phyloP scores from a whole-genome alignment of 1,139 yeast species.

The Lodderomyces beijingensis region DNA sequence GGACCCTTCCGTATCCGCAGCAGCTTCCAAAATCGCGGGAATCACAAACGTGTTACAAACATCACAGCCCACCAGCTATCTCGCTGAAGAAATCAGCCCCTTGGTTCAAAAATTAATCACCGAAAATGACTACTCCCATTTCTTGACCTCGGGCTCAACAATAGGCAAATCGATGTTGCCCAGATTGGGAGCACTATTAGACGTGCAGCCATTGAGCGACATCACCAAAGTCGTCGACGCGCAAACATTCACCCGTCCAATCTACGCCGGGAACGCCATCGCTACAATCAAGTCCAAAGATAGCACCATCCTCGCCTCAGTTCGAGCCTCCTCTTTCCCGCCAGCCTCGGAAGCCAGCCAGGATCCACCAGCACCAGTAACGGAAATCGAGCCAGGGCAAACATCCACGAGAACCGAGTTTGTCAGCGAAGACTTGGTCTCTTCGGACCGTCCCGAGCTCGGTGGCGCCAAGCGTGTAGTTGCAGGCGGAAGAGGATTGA shows the following conservation, averaged over 20 bases:
- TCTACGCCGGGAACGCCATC: slow-evolving; percentile 93
- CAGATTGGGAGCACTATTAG: slow-evolving; percentile 78
- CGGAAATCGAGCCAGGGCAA: slow-evolving; percentile 20
- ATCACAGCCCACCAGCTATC: slow-evolving; percentile 47
- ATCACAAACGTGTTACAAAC: slow-evolving; percentile 46
- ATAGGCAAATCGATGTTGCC: slow-evolving; percentile 87
- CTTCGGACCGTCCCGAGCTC: slow-evolving; percentile 87
- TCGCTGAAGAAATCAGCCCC: slow-evolving; percentile 68
- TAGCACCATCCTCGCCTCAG: slow-evolving; percentile 60
- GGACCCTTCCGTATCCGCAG: slow-evolving; percentile 47
- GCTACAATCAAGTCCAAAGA: slow-evolving; percentile 77
- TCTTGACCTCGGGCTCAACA: slow-evolving; percentile 77
- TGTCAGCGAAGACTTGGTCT: slow-evolving; percentile 67
- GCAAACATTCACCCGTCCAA: slow-evolving; percentile 83
- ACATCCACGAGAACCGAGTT: slow-evolving; percentile 45
- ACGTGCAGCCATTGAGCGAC: slow-evolving; percentile 85
- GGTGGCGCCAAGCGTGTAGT: slow-evolving; percentile 78
- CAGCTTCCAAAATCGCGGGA: slow-evolving; percentile 36
- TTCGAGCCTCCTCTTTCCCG: slow-evolving; percentile 82
- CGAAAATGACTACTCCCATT: slow-evolving; percentile 51
- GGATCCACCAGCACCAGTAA: slow-evolving; percentile 50
- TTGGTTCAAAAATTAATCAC: slow-evolving; percentile 46
- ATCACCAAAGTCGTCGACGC: slow-evolving; percentile 62
- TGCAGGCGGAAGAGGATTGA: slow-evolving; percentile 92
- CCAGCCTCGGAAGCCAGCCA: slow-evolving; percentile 45